phyloP scores from a whole-genome alignment of 1,139 yeast species.

The Zygoascus sp. region DNA sequence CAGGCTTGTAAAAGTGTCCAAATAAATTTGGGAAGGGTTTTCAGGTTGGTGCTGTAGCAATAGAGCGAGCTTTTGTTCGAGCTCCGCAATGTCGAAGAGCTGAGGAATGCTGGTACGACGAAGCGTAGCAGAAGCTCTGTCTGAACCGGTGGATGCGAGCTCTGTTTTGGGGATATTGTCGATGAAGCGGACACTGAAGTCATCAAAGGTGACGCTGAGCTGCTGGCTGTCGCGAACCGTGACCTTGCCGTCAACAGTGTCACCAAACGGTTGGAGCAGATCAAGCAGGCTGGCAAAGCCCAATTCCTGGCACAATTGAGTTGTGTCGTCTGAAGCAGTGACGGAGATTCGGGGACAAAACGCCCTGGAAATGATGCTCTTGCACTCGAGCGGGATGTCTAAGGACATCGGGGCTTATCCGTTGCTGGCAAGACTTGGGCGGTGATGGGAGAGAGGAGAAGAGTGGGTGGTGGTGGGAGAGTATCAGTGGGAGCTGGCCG shows the following conservation, averaged over 20 bases:
- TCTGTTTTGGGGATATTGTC: constrained; percentile 2
- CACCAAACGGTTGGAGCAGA: constrained; percentile 42
- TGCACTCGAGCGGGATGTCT: constrained; percentile 16
- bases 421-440: not conserved
- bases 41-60: constrained; percentile 15
- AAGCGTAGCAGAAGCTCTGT: constrained; percentile 2
- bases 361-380: constrained; percentile 35
- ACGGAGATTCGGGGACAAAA: constrained; percentile 58
- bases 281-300: constrained; percentile 40
- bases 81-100: constrained; percentile 22
- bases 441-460: constrained; percentile 6
- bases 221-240: constrained; percentile 41
- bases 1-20: constrained; percentile 34
- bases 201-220: constrained; percentile 29
- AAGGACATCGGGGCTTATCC: not conserved
- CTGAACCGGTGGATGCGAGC: constrained; percentile 2
- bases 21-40: constrained; percentile 12
- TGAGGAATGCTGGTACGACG: constrained; percentile 2
- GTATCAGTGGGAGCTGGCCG: not conserved
- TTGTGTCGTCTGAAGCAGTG: constrained; percentile 50
- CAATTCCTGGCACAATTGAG: constrained; percentile 41
- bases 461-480: not conserved
- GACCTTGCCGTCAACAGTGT: constrained; percentile 37
- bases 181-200: constrained; percentile 32
- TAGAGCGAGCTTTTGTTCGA: constrained; percentile 20